These are phyloP conservation scores for Thelonectria blattea DNA, from an alignment of 2,329 filamentous ascomycete species.

Conservation along the genomic window DNA sequence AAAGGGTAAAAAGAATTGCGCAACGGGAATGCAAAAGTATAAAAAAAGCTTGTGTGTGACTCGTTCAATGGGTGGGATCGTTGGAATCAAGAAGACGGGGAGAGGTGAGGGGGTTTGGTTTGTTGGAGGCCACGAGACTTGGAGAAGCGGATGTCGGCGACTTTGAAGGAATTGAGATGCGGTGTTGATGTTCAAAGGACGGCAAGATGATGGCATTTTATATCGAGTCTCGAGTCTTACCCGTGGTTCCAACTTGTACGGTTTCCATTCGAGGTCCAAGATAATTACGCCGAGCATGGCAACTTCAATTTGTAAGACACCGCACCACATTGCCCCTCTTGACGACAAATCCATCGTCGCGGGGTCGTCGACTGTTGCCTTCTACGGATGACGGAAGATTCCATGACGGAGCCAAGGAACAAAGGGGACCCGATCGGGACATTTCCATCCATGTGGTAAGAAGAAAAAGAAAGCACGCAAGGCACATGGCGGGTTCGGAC, in stretches of 20 bases:
- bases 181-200: background rate
- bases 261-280: background rate
- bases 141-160: background rate
- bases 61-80: background rate
- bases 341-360: conserved; percentile 2
- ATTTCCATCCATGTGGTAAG: background rate
- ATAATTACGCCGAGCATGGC: background rate
- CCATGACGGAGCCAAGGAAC: background rate
- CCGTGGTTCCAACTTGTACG: background rate
- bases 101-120: background rate
- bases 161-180: no score
- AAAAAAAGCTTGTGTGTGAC: background rate
- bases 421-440: background rate
- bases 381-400: conserved; percentile 2
- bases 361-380: background rate
- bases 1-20: background rate
- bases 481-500: background rate
- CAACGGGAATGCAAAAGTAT: background rate
- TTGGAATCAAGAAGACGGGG: background rate
- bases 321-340: background rate
- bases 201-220: conserved; percentile 3
- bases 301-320: conserved; percentile 13
- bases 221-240: background rate
- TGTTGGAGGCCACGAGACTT: background rate
- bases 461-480: background rate